phyloP scores from a whole-genome alignment of 805 yeast genomes.

The Soucietia sequanensis region DNA sequence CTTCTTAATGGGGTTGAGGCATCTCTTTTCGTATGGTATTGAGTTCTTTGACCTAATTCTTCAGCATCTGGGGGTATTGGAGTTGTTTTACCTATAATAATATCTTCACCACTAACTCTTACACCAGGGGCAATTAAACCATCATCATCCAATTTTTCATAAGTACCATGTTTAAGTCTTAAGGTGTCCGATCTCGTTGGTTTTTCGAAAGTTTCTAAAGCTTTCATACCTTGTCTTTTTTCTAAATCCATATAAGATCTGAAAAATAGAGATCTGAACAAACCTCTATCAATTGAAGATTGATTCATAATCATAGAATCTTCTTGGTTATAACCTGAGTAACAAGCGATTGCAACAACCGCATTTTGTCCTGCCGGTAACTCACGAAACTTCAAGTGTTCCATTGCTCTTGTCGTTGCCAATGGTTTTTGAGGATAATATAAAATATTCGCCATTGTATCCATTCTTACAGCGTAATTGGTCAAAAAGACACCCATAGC shows the following conservation, averaged over 20 bases:
- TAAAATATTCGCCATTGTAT: slow-evolving; percentile 97
- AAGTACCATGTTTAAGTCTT: slow-evolving; percentile 96
- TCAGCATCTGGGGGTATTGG: slow-evolving; percentile 99
- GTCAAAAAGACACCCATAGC: slow-evolving; percentile 99
- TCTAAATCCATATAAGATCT: slow-evolving; percentile 99
- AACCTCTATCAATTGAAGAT: slow-evolving; percentile 93
- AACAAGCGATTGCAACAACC: slow-evolving; percentile 96
- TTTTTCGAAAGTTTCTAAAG: slow-evolving; percentile 95
- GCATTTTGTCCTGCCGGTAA: slow-evolving; percentile 99
- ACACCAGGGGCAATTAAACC: slow-evolving; percentile 98
- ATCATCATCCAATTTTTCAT: slow-evolving; percentile 97
- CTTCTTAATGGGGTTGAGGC: slow-evolving; percentile 96
- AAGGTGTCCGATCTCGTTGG: slow-evolving; percentile 94
- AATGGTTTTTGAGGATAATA: slow-evolving; percentile 98
- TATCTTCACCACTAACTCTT: slow-evolving; percentile 98
- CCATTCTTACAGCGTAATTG: slow-evolving; percentile 96
- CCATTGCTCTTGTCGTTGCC: slow-evolving; percentile 98
- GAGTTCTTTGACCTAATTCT: slow-evolving; percentile 97
- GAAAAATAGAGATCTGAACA: slow-evolving; percentile 93
- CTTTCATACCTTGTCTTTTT: slow-evolving; percentile 97
- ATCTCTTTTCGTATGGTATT: slow-evolving; percentile 97
- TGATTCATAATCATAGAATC: slow-evolving; percentile 99
- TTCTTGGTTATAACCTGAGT: slow-evolving; percentile 98
- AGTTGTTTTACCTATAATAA: slow-evolving; percentile 97
- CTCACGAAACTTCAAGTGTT: slow-evolving; percentile 93